These are phyloP conservation scores for Vigna hirtella DNA, from an alignment of 306 rosid species.

Conservation along the genomic window DNA sequence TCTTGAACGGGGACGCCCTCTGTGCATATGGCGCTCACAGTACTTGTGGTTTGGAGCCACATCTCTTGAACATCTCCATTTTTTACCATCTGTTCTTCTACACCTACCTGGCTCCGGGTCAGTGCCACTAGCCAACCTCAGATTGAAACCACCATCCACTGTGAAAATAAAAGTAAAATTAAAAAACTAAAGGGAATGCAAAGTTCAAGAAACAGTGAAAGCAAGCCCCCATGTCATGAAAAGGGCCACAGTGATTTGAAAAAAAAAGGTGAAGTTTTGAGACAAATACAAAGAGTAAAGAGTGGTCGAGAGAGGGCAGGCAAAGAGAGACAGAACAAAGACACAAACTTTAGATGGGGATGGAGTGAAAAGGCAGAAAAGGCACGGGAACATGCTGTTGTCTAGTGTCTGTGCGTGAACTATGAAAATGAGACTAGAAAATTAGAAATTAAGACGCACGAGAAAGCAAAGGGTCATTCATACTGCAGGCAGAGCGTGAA, in stretches of 20 bases:
- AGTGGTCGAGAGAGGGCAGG: conserved; percentile 7
- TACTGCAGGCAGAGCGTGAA: conserved; percentile 52
- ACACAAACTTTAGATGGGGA: conserved; percentile 32
- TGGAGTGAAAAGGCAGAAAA: conserved; percentile 29
- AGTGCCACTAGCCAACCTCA: conserved; percentile 56
- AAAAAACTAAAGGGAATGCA: neutral
- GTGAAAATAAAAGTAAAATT: neutral
- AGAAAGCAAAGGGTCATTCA: conserved; percentile 22
- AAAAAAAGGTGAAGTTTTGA: conserved; percentile 33
- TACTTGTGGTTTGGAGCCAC: conserved; percentile 80
- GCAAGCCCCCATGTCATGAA: conserved; percentile 24
- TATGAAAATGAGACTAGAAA: neutral
- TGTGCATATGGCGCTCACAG: conserved; percentile 87
- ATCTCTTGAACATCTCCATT: conserved; percentile 90
- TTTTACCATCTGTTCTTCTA: conserved; percentile 84
- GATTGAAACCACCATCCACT: conserved; percentile 62
- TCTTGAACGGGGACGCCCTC: conserved; percentile 99
- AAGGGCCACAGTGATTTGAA: conserved; percentile 36
- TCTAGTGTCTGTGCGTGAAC: neutral
- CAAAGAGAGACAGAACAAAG: conserved; percentile 32
- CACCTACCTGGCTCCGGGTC: conserved; percentile 86
- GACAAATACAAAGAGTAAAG: conserved; percentile 7
- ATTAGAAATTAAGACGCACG: neutral
- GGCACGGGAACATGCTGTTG: neutral
- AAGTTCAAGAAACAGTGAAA: conserved; percentile 43